Conservation (phyloP, 225 moss, liverwort and hornwort species). For the Antitrichia curtipendula region DNA sequence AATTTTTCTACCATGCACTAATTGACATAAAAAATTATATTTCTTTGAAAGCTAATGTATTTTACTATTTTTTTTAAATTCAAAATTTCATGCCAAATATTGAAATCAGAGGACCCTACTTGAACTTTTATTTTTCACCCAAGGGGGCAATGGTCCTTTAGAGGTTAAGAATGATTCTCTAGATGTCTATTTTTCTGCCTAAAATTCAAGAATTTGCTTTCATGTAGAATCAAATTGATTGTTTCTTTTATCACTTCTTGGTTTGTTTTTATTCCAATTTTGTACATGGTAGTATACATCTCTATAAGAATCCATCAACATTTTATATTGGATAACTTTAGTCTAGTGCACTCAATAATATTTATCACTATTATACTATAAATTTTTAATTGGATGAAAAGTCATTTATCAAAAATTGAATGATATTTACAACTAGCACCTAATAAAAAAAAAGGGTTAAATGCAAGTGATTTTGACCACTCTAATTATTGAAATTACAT, state of each 20-base stretch:
- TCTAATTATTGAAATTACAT: background rate
- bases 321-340: background rate
- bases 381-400: background rate
- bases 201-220: background rate
- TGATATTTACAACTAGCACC: background rate
- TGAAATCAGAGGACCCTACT: background rate
- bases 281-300: fast-evolving
- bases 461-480: background rate
- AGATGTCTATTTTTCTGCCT: fast-evolving
- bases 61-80: background rate
- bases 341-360: background rate
- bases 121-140: background rate
- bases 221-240: background rate
- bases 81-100: background rate
- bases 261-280: background rate
- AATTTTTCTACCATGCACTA: fast-evolving
- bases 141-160: background rate
- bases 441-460: no score
- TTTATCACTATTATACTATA: background rate
- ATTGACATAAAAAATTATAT: background rate
- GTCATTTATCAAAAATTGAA: fast-evolving
- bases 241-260: background rate
- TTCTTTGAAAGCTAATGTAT: fast-evolving
- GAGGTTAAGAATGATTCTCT: background rate
- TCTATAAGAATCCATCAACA: background rate